phyloP scores from a whole-genome alignment of 768 basidiomycete species.

The Rhizopogon roseolus region DNA sequence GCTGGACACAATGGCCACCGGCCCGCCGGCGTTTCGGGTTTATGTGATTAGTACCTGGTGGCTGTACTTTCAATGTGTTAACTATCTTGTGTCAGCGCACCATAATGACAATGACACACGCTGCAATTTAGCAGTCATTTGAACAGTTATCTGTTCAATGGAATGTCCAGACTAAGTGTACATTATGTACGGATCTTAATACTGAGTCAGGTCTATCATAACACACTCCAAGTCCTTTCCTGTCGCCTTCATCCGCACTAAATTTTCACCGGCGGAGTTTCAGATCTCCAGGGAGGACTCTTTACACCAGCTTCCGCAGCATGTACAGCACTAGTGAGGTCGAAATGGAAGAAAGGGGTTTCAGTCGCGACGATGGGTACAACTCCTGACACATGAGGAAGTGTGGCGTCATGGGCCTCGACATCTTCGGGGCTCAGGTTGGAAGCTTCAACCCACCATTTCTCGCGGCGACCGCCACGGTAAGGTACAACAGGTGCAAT shows the following conservation, averaged over 20 bases:
- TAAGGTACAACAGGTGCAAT: constrained; percentile 77
- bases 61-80: too few relatives aligned
- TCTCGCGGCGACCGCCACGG: constrained; percentile 34
- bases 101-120: too few relatives aligned
- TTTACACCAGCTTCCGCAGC: constrained; percentile 51
- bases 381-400: not conserved
- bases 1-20: too few relatives aligned
- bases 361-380: constrained; percentile 41
- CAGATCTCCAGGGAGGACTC: not conserved
- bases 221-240: too few relatives aligned
- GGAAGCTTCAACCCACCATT: constrained; percentile 7
- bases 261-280: not conserved
- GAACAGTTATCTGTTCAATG: too few relatives aligned
- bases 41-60: not conserved
- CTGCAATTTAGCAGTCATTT: too few relatives aligned
- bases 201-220: too few relatives aligned
- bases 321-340: constrained; percentile 65
- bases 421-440: constrained; percentile 19
- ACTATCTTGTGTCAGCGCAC: too few relatives aligned
- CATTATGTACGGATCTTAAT: too few relatives aligned
- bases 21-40: too few relatives aligned
- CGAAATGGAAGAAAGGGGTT: constrained; percentile 91
- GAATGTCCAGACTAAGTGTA: too few relatives aligned
- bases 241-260: too few relatives aligned
- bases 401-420: constrained; percentile 21